These are phyloP conservation scores for Phytopythium helicoides DNA, from an alignment of 352 stramenopile species.

Conservation along the genomic window DNA sequence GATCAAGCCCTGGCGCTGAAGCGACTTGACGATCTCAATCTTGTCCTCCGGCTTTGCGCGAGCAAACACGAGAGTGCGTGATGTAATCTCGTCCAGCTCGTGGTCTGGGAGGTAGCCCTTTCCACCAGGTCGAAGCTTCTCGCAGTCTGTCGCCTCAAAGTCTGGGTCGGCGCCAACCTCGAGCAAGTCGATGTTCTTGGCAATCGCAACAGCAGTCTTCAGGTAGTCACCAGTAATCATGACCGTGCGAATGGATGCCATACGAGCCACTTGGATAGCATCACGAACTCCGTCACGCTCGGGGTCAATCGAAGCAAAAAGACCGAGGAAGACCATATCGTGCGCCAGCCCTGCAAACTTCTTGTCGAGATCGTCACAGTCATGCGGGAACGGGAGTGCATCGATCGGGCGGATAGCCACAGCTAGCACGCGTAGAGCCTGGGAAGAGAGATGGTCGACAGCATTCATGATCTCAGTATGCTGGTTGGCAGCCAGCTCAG, in stretches of 20 bases:
- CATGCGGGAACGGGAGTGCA: slow-evolving; percentile 2
- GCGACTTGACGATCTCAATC: slow-evolving; percentile 94
- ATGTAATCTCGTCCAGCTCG: slow-evolving; percentile 89
- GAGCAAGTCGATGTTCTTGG: slow-evolving; percentile 83
- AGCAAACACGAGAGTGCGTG: slow-evolving; percentile 90
- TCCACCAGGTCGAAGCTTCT: slow-evolving; percentile 40
- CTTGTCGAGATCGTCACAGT: slow-evolving; percentile 38
- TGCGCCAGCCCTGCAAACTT: slow-evolving; percentile 30
- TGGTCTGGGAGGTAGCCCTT: slow-evolving; percentile 57
- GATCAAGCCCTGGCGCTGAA: slow-evolving; percentile 87
- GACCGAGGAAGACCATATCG: slow-evolving; percentile 80
- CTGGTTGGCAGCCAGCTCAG: background rate
- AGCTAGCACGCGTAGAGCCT: slow-evolving; percentile 70
- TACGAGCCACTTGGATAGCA: slow-evolving; percentile 30
- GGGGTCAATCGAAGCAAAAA: slow-evolving; percentile 84
- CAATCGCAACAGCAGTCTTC: slow-evolving; percentile 91
- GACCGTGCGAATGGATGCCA: slow-evolving; percentile 41
- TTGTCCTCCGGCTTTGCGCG: slow-evolving; percentile 95
- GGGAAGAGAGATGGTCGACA: slow-evolving; percentile 40
- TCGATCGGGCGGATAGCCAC: slow-evolving; percentile 53
- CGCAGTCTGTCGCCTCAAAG: slow-evolving; percentile 74
- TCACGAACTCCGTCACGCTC: slow-evolving; percentile 32
- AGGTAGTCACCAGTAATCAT: slow-evolving; percentile 93
- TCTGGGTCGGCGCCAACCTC: slow-evolving; percentile 37
- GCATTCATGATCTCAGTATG: slow-evolving; percentile 21